phyloP scores from a whole-genome alignment of 31 red algal species.

The Endocladia muricata region DNA sequence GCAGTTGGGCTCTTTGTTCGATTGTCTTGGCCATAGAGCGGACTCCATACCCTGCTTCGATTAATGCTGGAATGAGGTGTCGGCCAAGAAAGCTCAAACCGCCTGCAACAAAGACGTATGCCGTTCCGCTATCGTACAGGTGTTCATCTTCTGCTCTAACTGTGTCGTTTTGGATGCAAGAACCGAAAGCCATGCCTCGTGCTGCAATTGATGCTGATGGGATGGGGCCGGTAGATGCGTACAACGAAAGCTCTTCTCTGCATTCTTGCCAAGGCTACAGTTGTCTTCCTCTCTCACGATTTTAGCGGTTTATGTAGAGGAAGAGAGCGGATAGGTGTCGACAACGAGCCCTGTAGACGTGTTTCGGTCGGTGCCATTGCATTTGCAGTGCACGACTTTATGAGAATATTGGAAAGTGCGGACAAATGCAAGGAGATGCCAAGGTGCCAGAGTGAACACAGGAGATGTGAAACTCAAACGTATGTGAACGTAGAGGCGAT shows the following conservation, averaged over 20 bases:
- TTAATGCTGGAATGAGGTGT: slow-evolving; percentile 1
- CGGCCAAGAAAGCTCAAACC: slow-evolving; percentile 19
- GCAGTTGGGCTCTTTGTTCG: background rate
- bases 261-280: background rate
- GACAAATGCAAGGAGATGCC: too few species aligned
- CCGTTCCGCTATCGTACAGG: background rate
- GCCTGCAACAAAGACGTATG: background rate
- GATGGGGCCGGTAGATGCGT: background rate
- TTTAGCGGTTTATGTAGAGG: too few species aligned
- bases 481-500: too few species aligned
- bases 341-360: too few species aligned
- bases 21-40: slow-evolving; percentile 6
- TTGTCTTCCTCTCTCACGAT: background rate
- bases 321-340: too few species aligned
- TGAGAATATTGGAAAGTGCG: too few species aligned
- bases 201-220: background rate
- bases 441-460: too few species aligned
- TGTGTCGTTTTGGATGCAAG: background rate
- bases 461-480: too few species aligned
- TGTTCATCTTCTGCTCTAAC: background rate
- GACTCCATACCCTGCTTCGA: background rate
- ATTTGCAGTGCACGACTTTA: too few species aligned
- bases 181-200: background rate
- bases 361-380: too few species aligned
- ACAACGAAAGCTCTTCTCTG: background rate